These are phyloP conservation scores for Lathyrus sativus DNA, from an alignment of 306 rosid genomes.

Conservation along the genomic window DNA sequence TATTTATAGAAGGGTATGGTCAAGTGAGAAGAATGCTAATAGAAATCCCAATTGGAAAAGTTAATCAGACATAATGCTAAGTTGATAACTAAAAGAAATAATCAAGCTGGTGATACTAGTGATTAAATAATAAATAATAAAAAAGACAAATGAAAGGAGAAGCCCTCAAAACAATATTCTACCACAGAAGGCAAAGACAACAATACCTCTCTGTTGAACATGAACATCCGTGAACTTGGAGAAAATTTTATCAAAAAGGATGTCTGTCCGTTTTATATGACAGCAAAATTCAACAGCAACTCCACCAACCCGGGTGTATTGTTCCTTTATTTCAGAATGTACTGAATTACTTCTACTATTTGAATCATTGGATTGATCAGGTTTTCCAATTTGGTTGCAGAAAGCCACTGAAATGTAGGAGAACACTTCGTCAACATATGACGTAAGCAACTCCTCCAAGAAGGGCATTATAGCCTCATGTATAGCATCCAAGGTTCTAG, in stretches of 20 bases:
- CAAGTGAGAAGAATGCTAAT: slow-evolving; percentile 5
- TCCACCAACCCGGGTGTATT: slow-evolving; percentile 92
- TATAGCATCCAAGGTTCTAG: slow-evolving; percentile 85
- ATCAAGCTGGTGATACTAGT: slow-evolving; percentile 5
- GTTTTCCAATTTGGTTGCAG: slow-evolving; percentile 81
- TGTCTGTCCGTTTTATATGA: slow-evolving; percentile 88
- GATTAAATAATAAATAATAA: slow-evolving; percentile 2
- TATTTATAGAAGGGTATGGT: neutral
- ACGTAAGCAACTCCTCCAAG: slow-evolving; percentile 83
- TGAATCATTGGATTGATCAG: slow-evolving; percentile 52
- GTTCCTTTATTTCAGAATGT: slow-evolving; percentile 88
- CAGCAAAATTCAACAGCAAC: slow-evolving; percentile 99
- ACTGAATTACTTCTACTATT: slow-evolving; percentile 55
- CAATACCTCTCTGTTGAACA: slow-evolving; percentile 87
- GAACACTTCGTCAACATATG: slow-evolving; percentile 95
- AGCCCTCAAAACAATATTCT: slow-evolving; percentile 17
- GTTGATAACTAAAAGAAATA: slow-evolving; percentile 20
- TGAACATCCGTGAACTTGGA: slow-evolving; percentile 67
- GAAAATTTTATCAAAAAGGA: slow-evolving; percentile 95
- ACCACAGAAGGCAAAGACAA: slow-evolving; percentile 30
- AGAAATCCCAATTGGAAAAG: neutral
- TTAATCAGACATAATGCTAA: slow-evolving; percentile 6
- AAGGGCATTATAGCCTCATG: slow-evolving; percentile 91
- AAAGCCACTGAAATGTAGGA: slow-evolving; percentile 94
- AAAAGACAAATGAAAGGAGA: slow-evolving; percentile 33